Evolutionary conservation across 257 asterid species (phyloP), one percentile per base, ranked within the genome.

Genomic region (Echium plantagineum): DNA sequence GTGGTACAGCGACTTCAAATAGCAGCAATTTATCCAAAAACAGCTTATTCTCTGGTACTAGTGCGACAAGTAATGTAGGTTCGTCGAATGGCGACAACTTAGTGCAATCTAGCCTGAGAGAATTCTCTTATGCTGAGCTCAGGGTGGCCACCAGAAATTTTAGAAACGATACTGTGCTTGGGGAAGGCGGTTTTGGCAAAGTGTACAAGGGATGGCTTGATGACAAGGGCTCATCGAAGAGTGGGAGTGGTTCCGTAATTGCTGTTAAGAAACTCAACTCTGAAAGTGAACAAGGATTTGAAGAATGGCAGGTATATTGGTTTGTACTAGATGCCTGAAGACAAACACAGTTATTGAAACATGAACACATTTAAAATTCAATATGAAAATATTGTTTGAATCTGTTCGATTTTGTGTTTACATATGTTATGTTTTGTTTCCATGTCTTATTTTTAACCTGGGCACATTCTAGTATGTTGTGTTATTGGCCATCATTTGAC

Each of bases 131-230:
- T 51, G 52, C 74, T 1, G 97, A 83, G 30, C 94, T 89, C 31
- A 83, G 19, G 79, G 66, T 64, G 2, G 95, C 95, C 24, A 87
- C 97, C 6, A 77, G 83, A 57, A 83, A 81, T 65, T 90, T 90
- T 74, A 80, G 81, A 62, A 67, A n/a, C 30, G 94, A 87, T 67
- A 80, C 88, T 0, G 87, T 90, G 60, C 77, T 90, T 13, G 97
- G 96, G 22, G 97, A 87, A 63, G 97, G 97, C n/a, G 97, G 96
- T 19, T 90, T 90, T 66, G 97, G 97, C 2, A 90, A 76, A 42
- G 97, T 90, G 31, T 85, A 81, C 84, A 90, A 85, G 67, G 97
- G 97, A 20, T 90, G 90, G 94, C 76, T 90, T 4, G 94, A 86
- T 16, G 86, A 80, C 18, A 83, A 75, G 73, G 68, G 75, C 54